Evolutionary conservation across 192 early-diverging fungal species (phyloP), one percentile per base, ranked within the genome.

Genomic region (Rhizophagus clarus): DNA sequence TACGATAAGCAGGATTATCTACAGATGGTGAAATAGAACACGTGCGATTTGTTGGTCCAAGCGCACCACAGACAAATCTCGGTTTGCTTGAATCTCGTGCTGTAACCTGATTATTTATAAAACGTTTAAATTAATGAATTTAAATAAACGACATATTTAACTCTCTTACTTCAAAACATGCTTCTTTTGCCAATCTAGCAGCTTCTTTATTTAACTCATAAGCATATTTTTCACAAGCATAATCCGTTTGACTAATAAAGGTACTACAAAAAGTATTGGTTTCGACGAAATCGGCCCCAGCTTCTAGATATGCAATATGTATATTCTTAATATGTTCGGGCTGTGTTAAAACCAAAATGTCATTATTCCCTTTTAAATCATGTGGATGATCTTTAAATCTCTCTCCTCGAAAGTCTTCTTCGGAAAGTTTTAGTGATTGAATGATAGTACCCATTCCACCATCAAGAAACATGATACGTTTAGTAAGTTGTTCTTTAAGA

Each of bases 211-310:
- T 98, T 83, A 98, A 87, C 81, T 95, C 92, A 85, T 98, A 98
- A 14, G 93, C 97, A 47, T 92, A 83, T 17, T 93, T 87, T 83
- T 97, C 94, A 82, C 94, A 89, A 45, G 84, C 88, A 78, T 98
- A 98, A 86, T 98, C 97, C 26, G 93, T 90, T 84, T 98, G 97
- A 12, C 96, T 95, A 83, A 97, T 98, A 3, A 89, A 90, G 32
- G 97, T 97, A 8, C 90, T 90, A 29, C 92, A 93, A 88, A 98
- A 98, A n/a, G 97, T 97, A 88, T 98, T 98, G 47, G 97, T 97
- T 85, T 97, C 97, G 63, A 98, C 86, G 87, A 98, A 91, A 82
- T 98, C 97, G 9, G 95, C 86, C 17, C 97, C 97, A 32, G 97
- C 95, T 49, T 94, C 90, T 37, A 98, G 86, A 85, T 98, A 98